Evolutionary conservation across 148 eudicot species (phyloP), one percentile per base, ranked within the genome.

Genomic region (Pouteria glomerata): DNA sequence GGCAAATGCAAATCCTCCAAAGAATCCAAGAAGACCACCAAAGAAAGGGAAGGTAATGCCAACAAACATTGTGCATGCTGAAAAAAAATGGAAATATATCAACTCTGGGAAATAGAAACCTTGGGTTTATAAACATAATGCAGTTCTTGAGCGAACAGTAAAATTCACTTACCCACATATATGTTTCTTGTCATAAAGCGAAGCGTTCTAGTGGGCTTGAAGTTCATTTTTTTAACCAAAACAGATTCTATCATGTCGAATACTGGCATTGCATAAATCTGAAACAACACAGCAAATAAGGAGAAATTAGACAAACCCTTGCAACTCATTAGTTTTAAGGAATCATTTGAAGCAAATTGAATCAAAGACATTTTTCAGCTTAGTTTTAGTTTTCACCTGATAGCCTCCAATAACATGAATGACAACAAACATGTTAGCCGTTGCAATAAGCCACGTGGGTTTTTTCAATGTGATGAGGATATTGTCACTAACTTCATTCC

Each of bases 231-330:
- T 72, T 77, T 83, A 1, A 79, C 81, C 30, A 83, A 69, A 68
- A 77, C 44, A 14, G 78, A 74, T 59, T 83, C 86, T 8, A 77
- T 76, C 83, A 80, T 83, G 74, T 83, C 86, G 65, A 83, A 83
- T 21, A 83, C 86, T 8, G 83, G 83, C 81, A 83, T 83, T 47
- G 86, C 86, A 62, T 79, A 80, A 5, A 83, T 71, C 86, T 83
- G 44, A 66, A 62, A 41, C 2, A 51, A 48, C 27, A 15, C 0
- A 52, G 21, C 24, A 8, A 60, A 60, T 0, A 16, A 71, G 23
- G 4, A n/a, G 5, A 27, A 26, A 11, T 72, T 48, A 61, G 58
- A 61, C 14, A 23, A 2, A 55, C 2, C 3, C 7, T 27, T 13
- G 5, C 30, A 56, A 16, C 68, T 24, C 35, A 41, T 39, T 42